Evolutionary conservation across 2,329 filamentous ascomycete species (phyloP).

Genomic region (Beauveria asiatica): DNA sequence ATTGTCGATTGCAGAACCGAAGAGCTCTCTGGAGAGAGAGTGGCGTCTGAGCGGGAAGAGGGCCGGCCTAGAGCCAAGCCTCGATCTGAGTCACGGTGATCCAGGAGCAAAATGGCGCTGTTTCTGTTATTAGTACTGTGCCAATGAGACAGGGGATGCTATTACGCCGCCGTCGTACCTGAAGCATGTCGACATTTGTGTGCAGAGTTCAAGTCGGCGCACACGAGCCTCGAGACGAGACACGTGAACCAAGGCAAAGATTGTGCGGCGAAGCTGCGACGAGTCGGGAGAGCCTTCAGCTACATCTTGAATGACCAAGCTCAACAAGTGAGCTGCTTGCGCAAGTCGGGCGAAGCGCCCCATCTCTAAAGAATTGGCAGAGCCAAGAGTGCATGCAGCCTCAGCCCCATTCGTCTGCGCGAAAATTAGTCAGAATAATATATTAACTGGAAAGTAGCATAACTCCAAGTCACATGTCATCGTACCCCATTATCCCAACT

Average conservation of each 20-base stretch:
- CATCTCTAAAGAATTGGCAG: conserved; percentile 10
- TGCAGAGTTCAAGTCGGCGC: conserved; percentile 13
- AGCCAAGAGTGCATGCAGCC: conserved; percentile 6
- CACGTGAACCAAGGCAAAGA: conserved; percentile 12
- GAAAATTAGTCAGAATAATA: not conserved
- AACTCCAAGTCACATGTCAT: no score
- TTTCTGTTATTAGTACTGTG: not conserved
- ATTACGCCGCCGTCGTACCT: conserved; percentile 6
- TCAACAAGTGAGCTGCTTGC: conserved; percentile 15
- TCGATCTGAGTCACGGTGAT: not conserved
- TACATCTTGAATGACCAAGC: conserved; percentile 10
- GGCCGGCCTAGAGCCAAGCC: not conserved
- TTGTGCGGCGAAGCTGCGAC: conserved; percentile 12
- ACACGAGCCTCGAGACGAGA: conserved; percentile 11
- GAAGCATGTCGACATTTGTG: conserved; percentile 14
- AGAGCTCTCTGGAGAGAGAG: not conserved
- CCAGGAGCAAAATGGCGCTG: conserved; percentile 4
- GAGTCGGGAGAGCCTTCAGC: conserved; percentile 4
- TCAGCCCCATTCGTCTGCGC: not conserved
- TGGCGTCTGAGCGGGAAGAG: not conserved
- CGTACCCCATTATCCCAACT: conserved; percentile 12
- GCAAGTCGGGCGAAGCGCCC: conserved; percentile 14
- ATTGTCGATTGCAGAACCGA: not conserved
- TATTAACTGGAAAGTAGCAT: no score
- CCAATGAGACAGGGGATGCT: no score